Evolutionary conservation across 2,329 filamentous ascomycete genomes (phyloP), one percentile per base, ranked within the genome.

Genomic region (Fusarium austroafricanum): DNA sequence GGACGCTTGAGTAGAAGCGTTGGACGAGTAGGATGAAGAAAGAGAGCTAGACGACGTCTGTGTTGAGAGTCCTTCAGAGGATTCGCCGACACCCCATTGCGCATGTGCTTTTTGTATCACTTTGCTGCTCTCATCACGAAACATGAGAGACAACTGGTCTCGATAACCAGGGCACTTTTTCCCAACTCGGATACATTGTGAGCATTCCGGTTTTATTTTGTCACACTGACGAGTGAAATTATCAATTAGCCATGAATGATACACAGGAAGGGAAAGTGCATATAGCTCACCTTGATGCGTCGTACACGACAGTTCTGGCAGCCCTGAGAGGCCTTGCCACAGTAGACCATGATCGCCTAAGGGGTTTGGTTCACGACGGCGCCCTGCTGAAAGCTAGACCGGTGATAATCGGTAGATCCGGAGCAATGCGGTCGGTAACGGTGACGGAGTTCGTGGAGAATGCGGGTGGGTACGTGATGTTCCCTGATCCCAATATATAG

Each of bases 51-150:
- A 72, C 23, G 77, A 77, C 23, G 61, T 40, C 35, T 65, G 65
- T 23, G 53, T 49, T 20, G 64, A 62, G n/a, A 44, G 35, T n/a
- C 21, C 49, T 14, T 69, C 72, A 39, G 61, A 50, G 23, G 66
- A 61, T 21, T 75, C 73, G 71, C 68, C 58, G 68, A 78, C 57
- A 2, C 80, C 82, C 83, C 80, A 85, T 76, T 81, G 84, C 26
- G 83, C 84, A 55, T 86, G 84, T 20, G 84, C 84, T 73, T 87
- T 89, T 65, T 83, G 83, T 26, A 87, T 85, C 44, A 90, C 87
- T 71, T 89, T 86, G 69, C 81, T 85, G 71, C 86, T 90, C 77
- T 90, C 87, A 78, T 90, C 87, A 37, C 88, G 86, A 74, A 90
- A 90, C 83, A 90, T 86, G 58, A 90, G 79, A 31, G 87, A 87